Evolutionary conservation across 768 basidiomycete genomes (phyloP), one percentile per base, ranked within the genome.

Genomic region (Lactifluus subvellereus): DNA sequence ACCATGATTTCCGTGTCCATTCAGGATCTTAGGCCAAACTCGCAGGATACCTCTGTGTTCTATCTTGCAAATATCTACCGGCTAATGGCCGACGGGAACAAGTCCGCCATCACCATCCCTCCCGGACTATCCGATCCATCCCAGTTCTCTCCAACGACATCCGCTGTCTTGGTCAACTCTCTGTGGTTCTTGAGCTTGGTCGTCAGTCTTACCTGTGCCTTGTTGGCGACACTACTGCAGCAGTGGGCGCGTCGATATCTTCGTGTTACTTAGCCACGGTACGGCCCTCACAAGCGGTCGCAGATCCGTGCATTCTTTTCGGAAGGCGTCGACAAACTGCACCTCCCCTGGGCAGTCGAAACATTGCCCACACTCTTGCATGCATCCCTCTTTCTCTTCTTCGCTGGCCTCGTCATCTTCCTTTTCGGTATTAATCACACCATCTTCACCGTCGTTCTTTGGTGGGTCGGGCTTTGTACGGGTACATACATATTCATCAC

Each of bases 181-280:
- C 60, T 56, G 37, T 61, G 60, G 54, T 61, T 61, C 27, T 27
- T 27, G 27, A 27, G 27, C 27, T 27, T 61, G 37, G 33, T 55
- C 4, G 48, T 61, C 27, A 42, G 38, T 16, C 60, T 61, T 22
- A 42, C 60, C 11, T 61, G 54, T 7, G 47, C 60, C 4, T n/a
- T 56, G n/a, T n/a, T 61, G 32, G 60, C 60, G 11, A 61, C 53
- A n/a, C 16, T 61, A n/a, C n/a, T 54, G n/a, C 60, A 60, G 37
- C 60, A 61, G 27, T 54, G 60, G 54, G 54, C 60, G 48, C 60
- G 53, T 49, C 60, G 54, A 22, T 61, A 55, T 47, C 53, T 55
- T 43, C 30, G 48, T 32, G 33, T 42, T 18, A 61, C 60, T 56
- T 48, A 61, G 10, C 60, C 54, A 2, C 20, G n/a, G 30, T 54